A percentile compares a stretch with the other conserved stretches of the same genome.
Evolutionary conservation across 805 yeast genomes (phyloP).

Genomic region (Candida incommunis): DNA sequence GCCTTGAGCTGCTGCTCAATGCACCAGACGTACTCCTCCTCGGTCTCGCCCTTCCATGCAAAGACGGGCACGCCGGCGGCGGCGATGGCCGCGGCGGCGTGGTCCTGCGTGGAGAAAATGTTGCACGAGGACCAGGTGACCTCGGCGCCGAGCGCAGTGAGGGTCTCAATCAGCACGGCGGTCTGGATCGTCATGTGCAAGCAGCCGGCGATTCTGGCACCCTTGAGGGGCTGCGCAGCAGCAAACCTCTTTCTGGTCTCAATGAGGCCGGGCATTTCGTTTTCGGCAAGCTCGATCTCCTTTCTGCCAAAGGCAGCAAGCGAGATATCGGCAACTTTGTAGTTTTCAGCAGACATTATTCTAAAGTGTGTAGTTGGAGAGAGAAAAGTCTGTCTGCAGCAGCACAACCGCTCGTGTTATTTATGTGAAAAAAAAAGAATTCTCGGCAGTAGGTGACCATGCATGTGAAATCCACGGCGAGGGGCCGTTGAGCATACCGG

Average conservation of each 20-base stretch:
- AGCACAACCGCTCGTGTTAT: too few species aligned
- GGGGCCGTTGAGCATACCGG: too few species aligned
- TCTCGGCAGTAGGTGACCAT: too few species aligned
- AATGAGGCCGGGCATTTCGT: conserved; percentile 99
- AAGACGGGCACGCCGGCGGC: conserved; percentile 98
- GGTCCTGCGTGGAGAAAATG: conserved; percentile 99
- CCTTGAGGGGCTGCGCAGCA: conserved; percentile 83
- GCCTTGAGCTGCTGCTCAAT: conserved; percentile 97
- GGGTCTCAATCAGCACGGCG: conserved; percentile 95
- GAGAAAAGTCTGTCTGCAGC: too few species aligned
- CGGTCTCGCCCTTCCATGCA: conserved; percentile 99
- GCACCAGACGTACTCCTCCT: conserved; percentile 99
- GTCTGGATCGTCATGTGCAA: conserved; percentile 99
- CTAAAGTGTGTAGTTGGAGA: too few species aligned
- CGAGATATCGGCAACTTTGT: conserved; percentile 95
- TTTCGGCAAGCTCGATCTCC: conserved; percentile 97
- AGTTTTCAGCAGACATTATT: conserved; percentile 51
- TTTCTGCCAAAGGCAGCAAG: conserved; percentile 99
- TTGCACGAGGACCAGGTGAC: conserved; percentile 99
- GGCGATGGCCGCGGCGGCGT: conserved; percentile 99
- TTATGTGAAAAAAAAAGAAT: too few species aligned
- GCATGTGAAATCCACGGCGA: too few species aligned
- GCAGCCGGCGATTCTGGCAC: conserved; percentile 98
- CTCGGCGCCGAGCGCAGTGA: conserved; percentile 96
- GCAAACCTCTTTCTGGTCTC: conserved; percentile 92